Percentiles rank a stretch among this genome's conserved stretches.
Conservation (phyloP, 805 yeast genomes). For the Komagataella kurtzmanii region DNA sequence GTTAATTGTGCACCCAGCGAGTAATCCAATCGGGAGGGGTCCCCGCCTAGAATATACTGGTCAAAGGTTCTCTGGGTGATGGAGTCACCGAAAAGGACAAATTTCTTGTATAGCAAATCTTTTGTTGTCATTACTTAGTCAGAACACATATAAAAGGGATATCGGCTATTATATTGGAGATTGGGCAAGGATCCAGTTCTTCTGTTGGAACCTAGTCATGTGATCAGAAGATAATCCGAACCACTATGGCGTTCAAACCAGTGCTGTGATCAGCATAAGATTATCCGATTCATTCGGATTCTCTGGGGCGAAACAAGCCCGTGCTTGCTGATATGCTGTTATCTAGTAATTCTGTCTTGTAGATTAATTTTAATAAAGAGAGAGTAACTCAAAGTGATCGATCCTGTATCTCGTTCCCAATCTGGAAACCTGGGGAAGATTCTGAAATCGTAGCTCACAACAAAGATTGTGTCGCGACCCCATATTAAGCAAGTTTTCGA, state of each 20-base stretch:
- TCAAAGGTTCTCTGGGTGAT: conserved; percentile 18
- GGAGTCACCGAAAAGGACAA: conserved; percentile 20
- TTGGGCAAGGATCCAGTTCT: not conserved
- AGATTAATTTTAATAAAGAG: too few relatives aligned
- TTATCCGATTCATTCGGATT: too few relatives aligned
- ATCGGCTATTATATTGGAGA: not conserved
- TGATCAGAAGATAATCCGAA: not conserved
- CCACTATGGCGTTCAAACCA: not conserved
- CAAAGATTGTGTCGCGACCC: not conserved
- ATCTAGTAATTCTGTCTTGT: too few relatives aligned
- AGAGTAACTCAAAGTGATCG: not conserved
- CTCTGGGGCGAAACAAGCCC: too few relatives aligned
- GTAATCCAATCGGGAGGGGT: not conserved
- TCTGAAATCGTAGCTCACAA: not conserved
- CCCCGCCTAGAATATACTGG: conserved; percentile 7
- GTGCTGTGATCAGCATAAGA: not conserved
- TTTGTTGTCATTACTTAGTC: not conserved
- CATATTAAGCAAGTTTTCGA: not conserved
- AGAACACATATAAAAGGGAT: not conserved
- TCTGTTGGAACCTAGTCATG: not conserved
- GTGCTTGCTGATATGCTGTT: too few relatives aligned
- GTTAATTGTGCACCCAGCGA: conserved; percentile 4
- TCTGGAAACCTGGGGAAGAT: not conserved
- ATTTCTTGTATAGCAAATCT: not conserved
- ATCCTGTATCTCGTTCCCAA: not conserved